Evolutionary conservation across 2,329 filamentous ascomycete species (phyloP).

Genomic region (Alternaria gansuensis): DNA sequence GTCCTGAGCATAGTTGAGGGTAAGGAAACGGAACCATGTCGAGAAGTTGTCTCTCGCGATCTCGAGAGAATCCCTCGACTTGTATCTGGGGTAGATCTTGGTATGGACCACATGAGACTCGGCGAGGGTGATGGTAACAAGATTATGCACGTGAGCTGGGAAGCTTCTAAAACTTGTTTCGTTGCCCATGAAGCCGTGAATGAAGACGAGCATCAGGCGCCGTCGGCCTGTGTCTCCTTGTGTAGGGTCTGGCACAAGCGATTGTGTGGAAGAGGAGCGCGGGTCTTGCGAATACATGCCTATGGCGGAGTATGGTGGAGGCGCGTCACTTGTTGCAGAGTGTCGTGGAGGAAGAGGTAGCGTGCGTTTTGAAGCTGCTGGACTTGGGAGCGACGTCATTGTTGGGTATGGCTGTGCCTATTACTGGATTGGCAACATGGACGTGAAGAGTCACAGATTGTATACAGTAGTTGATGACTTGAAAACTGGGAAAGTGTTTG

Average conservation of each 20-base stretch:
- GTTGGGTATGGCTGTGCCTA: slow-evolving; percentile 20
- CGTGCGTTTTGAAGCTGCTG: slow-evolving; percentile 23
- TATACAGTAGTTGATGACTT: background rate
- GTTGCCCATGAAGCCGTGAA: slow-evolving; percentile 91
- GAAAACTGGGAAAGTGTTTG: slow-evolving; percentile 1
- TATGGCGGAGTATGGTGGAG: slow-evolving; percentile 32
- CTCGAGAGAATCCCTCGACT: slow-evolving; percentile 75
- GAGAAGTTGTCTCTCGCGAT: slow-evolving; percentile 85
- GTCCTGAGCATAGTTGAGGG: background rate
- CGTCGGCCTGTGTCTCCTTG: slow-evolving; percentile 52
- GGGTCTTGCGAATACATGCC: slow-evolving; percentile 53
- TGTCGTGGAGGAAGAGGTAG: slow-evolving; percentile 48
- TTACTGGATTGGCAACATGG: slow-evolving; percentile 13
- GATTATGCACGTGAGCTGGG: slow-evolving; percentile 83
- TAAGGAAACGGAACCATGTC: slow-evolving; percentile 63
- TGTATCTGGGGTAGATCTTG: slow-evolving; percentile 84
- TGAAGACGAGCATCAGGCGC: slow-evolving; percentile 78
- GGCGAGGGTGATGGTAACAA: slow-evolving; percentile 71
- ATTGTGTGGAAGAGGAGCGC: slow-evolving; percentile 58
- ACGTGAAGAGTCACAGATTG: slow-evolving; percentile 13
- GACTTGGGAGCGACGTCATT: slow-evolving; percentile 33
- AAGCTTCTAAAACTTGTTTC: slow-evolving; percentile 89
- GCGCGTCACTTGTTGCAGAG: slow-evolving; percentile 22
- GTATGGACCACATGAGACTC: slow-evolving; percentile 84
- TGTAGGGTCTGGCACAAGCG: slow-evolving; percentile 53